Evolutionary conservation across 2,329 filamentous ascomycete genomes (phyloP).

Genomic region (Microsporum canis): DNA sequence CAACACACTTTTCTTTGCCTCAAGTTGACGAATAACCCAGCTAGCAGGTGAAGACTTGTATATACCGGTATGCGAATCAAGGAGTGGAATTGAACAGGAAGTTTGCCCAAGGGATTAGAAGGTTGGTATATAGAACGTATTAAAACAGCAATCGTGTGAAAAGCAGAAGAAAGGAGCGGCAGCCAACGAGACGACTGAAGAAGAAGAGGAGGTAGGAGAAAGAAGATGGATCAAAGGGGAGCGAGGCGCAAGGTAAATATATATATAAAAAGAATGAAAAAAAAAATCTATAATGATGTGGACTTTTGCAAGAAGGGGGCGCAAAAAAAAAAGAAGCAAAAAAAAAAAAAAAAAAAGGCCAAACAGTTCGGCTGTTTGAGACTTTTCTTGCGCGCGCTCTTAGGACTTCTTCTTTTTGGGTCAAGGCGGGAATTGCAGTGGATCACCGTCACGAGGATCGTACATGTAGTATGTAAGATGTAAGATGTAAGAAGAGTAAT

Average conservation of each 20-base stretch:
- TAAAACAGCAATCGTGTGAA: not conserved
- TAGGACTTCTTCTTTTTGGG: not conserved
- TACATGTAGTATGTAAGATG: not conserved
- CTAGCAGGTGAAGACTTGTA: not conserved
- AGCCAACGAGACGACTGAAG: not conserved
- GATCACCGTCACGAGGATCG: not conserved
- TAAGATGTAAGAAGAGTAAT: not conserved
- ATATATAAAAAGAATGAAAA: not conserved
- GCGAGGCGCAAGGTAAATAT: not conserved
- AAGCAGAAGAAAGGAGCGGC: slow-evolving; percentile 2
- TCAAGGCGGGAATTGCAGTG: slow-evolving; percentile 1
- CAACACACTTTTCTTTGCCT: not conserved
- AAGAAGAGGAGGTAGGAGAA: not conserved
- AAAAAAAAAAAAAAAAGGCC: not conserved
- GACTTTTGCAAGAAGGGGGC: too few relatives aligned
- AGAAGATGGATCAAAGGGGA: not conserved
- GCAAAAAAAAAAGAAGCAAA: not conserved
- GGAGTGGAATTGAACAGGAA: not conserved
- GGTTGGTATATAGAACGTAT: not conserved
- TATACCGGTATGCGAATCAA: not conserved
- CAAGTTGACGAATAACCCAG: not conserved
- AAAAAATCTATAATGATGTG: too few relatives aligned
- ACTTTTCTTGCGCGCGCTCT: not conserved
- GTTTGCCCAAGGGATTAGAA: not conserved
- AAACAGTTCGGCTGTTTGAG: slow-evolving; percentile 4